Conservation (phyloP, 179 eudicot genomes). For the Spergularia azorica region DNA sequence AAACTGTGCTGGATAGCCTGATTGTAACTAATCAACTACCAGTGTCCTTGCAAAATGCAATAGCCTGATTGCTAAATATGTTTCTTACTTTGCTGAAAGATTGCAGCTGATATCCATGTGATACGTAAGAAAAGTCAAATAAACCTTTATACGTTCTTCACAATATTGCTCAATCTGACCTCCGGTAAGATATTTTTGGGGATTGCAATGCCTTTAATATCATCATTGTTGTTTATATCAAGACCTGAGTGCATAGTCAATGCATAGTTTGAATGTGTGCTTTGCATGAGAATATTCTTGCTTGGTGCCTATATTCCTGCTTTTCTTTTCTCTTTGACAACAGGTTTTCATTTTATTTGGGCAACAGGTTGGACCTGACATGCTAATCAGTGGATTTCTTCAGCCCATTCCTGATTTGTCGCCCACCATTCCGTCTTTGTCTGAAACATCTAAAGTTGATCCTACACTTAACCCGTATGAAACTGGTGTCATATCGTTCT, state of each 20-base stretch:
- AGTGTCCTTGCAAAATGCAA: not conserved
- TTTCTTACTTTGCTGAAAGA: not conserved
- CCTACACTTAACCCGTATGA: conserved; percentile 80
- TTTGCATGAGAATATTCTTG: not conserved
- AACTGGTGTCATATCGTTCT: conserved; percentile 77
- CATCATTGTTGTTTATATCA: not conserved
- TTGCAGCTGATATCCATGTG: too few species aligned
- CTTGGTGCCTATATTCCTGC: not conserved
- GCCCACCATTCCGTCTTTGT: conserved; percentile 78
- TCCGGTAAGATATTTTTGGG: not conserved
- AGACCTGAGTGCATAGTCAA: not conserved
- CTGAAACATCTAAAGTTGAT: conserved; percentile 87
- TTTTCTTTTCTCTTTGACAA: not conserved
- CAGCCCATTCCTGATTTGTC: conserved; percentile 90
- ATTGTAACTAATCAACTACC: too few species aligned
- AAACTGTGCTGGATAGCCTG: too few species aligned
- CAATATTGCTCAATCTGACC: too few species aligned
- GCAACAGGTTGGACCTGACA: conserved; percentile 95
- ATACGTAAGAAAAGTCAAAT: too few species aligned
- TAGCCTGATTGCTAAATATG: not conserved
- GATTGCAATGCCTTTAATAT: not conserved
- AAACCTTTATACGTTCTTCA: too few species aligned
- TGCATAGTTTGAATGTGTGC: not conserved
- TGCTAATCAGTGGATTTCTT: conserved; percentile 96
- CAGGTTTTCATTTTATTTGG: not conserved